Evolutionary conservation across 495 filamentous ascomycete genomes (phyloP), one percentile per base, ranked within the genome.

Genomic region (Penicillium cataractarum): DNA sequence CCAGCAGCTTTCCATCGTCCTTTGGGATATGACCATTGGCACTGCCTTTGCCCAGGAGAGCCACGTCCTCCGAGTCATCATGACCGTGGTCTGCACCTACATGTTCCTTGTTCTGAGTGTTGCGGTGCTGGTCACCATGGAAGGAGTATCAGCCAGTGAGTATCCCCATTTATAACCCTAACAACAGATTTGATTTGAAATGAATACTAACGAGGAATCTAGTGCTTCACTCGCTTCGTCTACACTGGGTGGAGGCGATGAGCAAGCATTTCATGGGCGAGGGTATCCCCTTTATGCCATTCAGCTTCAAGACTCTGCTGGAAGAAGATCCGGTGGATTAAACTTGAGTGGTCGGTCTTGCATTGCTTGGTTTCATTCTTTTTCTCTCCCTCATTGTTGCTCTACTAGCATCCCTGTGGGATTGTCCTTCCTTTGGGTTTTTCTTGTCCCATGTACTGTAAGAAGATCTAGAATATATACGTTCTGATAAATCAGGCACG

Each of bases 221-320:
- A 63, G 60, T 95, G 91, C 84, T 97, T 80, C 96, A 98, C 77
- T 92, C 90, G 62, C 82, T 99, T 65, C 87, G 95, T 82, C 84
- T 99, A 60, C 96, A 97, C 71, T 99, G 95, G 95, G 95, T 99
- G 60, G 95, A 99, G 75, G 93, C 95, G n/a, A 97, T 98, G 87
- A 95, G 92, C 79, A 99, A 99, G 79, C 96, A 97, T 81, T 97
- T 97, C 80, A 90, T 97, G 73, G 96, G 96, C 63, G 93, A 93
- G 57, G 95, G 95, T 46, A 84, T 95, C 72, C 82, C 93, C 39
- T 98, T 99, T 78, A 81, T 89, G 67, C 95, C 95, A 9, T 98
- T 99, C 75, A 93, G 90, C 70, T 98, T 98, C 73, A 88, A 89
- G 80, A 81, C 86, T 21, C 76, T 97, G 64, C 76, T 99, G 59